Evolutionary conservation across 768 basidiomycete species (phyloP).

Genomic region (Suillus weaverae): DNA sequence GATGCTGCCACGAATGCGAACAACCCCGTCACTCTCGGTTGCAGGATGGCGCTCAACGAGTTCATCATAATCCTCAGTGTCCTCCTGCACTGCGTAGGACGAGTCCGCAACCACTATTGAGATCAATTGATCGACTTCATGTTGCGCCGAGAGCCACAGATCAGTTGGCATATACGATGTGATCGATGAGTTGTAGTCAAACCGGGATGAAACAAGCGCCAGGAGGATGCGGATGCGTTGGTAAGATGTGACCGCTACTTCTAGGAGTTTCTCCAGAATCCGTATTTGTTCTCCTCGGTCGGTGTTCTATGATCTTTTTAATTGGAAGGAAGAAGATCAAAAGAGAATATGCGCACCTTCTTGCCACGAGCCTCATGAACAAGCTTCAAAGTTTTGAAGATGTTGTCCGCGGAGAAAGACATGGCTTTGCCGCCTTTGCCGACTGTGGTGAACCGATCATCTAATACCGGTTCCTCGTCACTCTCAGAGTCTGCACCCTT

Average conservation of each 20-base stretch:
- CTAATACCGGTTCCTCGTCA: conserved; percentile 40
- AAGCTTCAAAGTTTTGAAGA: conserved; percentile 89
- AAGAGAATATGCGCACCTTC: conserved; percentile 60
- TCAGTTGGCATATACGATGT: conserved; percentile 90
- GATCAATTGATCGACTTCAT: conserved; percentile 87
- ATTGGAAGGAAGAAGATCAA: conserved; percentile 3
- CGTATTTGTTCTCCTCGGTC: conserved; percentile 94
- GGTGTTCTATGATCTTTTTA: conserved; percentile 69
- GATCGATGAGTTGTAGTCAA: conserved; percentile 93
- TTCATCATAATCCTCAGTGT: conserved; percentile 91
- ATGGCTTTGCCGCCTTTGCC: conserved; percentile 86
- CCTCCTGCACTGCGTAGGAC: conserved; percentile 82
- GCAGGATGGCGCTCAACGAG: conserved; percentile 77
- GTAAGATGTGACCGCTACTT: conserved; percentile 85
- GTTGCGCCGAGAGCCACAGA: conserved; percentile 84
- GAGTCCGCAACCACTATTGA: conserved; percentile 70
- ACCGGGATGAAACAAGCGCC: conserved; percentile 89
- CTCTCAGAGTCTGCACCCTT: conserved; percentile 35
- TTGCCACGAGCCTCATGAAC: conserved; percentile 94
- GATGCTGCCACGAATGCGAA: conserved; percentile 90
- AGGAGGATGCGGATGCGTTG: conserved; percentile 93
- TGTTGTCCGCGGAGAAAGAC: conserved; percentile 78
- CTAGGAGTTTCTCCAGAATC: conserved; percentile 82
- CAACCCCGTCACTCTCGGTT: conserved; percentile 67
- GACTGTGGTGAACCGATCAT: conserved; percentile 84